These are phyloP conservation scores for Backusella parvicylindrica DNA, from an alignment of 192 early-diverging fungal species.

Conservation along the genomic window DNA sequence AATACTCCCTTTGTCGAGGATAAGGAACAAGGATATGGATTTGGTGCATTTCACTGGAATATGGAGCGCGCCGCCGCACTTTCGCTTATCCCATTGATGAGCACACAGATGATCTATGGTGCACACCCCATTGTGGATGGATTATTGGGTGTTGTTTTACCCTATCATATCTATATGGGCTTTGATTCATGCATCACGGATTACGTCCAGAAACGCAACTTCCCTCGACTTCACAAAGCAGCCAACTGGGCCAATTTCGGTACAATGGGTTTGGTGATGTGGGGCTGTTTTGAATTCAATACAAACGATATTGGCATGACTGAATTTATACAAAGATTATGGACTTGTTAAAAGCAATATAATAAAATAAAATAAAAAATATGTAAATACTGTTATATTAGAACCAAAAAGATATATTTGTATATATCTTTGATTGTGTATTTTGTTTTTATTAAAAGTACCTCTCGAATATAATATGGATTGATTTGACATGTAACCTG, in stretches of 20 bases:
- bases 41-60: slow-evolving; percentile 93
- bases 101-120: slow-evolving; percentile 70
- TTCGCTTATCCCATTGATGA: slow-evolving; percentile 70
- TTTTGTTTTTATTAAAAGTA: no score
- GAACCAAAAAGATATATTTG: no score
- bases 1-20: neutral
- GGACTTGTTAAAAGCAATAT: slow-evolving; percentile 67
- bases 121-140: slow-evolving; percentile 86
- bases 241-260: slow-evolving; percentile 62
- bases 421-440: no score
- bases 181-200: slow-evolving; percentile 59
- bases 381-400: no score
- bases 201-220: slow-evolving; percentile 76
- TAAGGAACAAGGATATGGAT: slow-evolving; percentile 15
- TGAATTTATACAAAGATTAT: slow-evolving; percentile 76
- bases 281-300: slow-evolving; percentile 93
- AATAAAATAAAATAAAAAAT: neutral
- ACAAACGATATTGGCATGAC: slow-evolving; percentile 95
- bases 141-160: slow-evolving; percentile 84
- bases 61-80: slow-evolving; percentile 82
- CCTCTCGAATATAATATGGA: no score
- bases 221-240: slow-evolving; percentile 58
- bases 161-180: slow-evolving; percentile 73
- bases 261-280: slow-evolving; percentile 68
- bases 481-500: no score